phyloP scores from a whole-genome alignment of 1,139 yeast genomes.

The Candida neerlandica region DNA sequence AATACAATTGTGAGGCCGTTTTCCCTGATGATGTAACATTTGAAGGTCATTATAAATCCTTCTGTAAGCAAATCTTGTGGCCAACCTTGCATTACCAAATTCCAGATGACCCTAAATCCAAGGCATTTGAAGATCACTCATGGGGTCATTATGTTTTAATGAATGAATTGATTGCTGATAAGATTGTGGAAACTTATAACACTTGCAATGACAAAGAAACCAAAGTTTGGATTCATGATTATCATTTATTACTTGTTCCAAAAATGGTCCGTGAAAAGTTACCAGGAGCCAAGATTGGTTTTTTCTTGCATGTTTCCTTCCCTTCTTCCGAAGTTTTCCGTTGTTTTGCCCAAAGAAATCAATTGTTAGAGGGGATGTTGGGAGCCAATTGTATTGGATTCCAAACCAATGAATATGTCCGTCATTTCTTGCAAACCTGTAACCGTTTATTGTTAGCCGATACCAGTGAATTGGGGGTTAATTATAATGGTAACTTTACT shows the following conservation, averaged over 20 bases:
- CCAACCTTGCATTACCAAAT: constrained; percentile 96
- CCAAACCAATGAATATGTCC: constrained; percentile 90
- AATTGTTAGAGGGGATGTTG: constrained; percentile 76
- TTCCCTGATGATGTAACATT: constrained; percentile 76
- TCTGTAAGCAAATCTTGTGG: constrained; percentile 94
- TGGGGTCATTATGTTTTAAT: constrained; percentile 82
- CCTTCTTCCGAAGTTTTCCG: constrained; percentile 96
- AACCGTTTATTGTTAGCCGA: constrained; percentile 83
- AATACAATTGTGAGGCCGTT: constrained; percentile 64
- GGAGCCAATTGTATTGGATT: constrained; percentile 89
- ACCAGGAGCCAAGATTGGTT: constrained; percentile 87
- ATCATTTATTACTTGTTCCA: constrained; percentile 86
- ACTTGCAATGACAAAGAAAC: constrained; percentile 48
- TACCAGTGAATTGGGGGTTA: constrained; percentile 72
- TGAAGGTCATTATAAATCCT: constrained; percentile 87
- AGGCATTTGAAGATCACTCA: constrained; percentile 93
- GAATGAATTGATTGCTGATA: constrained; percentile 81
- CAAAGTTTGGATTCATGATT: constrained; percentile 90
- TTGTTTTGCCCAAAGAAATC: constrained; percentile 85
- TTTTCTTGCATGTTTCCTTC: constrained; percentile 90
- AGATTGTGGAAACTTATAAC: constrained; percentile 62
- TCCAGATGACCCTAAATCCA: constrained; percentile 92
- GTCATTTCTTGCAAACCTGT: constrained; percentile 92
- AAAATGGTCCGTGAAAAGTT: constrained; percentile 73
- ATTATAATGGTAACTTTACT: constrained; percentile 66